Evolutionary conservation across 257 asterid species (phyloP).

Genomic region (Solanum piurae): DNA sequence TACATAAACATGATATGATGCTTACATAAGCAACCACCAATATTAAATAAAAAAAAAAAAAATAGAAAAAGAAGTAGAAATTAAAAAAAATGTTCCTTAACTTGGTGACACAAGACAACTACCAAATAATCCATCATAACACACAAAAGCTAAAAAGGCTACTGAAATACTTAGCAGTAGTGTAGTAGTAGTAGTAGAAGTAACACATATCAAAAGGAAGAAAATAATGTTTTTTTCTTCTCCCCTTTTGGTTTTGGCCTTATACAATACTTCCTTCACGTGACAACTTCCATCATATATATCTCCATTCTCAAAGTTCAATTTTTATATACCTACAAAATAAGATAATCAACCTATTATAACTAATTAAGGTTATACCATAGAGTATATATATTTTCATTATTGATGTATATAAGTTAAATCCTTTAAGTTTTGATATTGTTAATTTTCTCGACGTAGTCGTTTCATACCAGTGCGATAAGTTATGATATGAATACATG

Average conservation of each 20-base stretch:
- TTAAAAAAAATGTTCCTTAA: constrained; percentile 18
- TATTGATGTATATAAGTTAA: not conserved
- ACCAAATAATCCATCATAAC: constrained; percentile 47
- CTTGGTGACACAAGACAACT: constrained; percentile 51
- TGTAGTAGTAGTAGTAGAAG: constrained; percentile 1
- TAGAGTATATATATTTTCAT: not conserved
- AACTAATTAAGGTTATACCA: not conserved
- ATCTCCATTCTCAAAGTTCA: not conserved
- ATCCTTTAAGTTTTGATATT: not conserved
- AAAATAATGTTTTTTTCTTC: not conserved
- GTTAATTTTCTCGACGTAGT: not conserved
- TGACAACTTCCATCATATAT: not conserved
- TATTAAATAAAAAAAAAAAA: not conserved
- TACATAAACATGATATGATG: constrained; percentile 69
- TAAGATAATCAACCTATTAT: not conserved
- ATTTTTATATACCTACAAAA: not conserved
- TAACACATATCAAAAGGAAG: not conserved
- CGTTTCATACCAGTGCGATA: not conserved
- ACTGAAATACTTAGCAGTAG: constrained; percentile 9
- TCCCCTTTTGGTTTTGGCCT: not conserved
- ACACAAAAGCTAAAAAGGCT: constrained; percentile 36
- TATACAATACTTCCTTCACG: not conserved
- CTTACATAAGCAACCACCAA: constrained; percentile 59
- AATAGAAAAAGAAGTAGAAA: not conserved
- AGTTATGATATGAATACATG: no score